Base-by-base conservation (phyloP, 2,329 filamentous ascomycete species). In the Mycosphaerella sp. region DNA sequence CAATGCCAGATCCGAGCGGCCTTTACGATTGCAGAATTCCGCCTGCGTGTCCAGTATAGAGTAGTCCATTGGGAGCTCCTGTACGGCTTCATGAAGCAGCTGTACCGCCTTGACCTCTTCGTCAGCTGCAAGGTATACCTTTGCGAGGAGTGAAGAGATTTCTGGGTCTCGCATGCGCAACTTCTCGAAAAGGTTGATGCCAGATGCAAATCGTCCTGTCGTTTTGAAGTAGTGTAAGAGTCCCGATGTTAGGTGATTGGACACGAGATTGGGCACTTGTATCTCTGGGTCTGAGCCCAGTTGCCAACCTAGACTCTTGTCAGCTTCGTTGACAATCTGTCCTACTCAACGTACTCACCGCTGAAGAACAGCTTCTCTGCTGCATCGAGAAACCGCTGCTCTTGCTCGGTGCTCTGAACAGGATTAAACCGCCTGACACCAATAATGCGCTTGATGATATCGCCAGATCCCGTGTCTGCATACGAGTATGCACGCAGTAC, bases 171-270 rank as follows among this genome's bases (percentile, higher is more conserved):
- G 86, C 9, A 84, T 84, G 40, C 91, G 85, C 43, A 98, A 79
- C 71, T 98, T 98, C 71, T 97, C 89, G 63, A 98, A 98, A 0
- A 98, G 78, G 61, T 98, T 98, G 70, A 98, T 95, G 12, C 90
- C 93, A 0, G 93, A 97, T 7, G 90, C 81, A 64, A 93, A 96
- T 53, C 93, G 84, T 14, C 93, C 94, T 0, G 91, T 97, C 0
- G 93, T 98, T 62, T 90, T 83, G 61, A 98, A 94, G 68, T 98
- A 98, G 70, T 87, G 88, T 28, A 98, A 76, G 5, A 98, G 80
- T 3, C 94, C 93, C n/a, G 88, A 84, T 1, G 91, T 95, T 35
- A 98, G 78, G 68, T 97, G 90, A 66, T 98, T 98, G 13, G 89
- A 94, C 50, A 97, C 93, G 52, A 93, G 85, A 64, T 95, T 98